Conservation (phyloP, 2,329 filamentous ascomycete genomes). For the Geosmithia morbida region DNA sequence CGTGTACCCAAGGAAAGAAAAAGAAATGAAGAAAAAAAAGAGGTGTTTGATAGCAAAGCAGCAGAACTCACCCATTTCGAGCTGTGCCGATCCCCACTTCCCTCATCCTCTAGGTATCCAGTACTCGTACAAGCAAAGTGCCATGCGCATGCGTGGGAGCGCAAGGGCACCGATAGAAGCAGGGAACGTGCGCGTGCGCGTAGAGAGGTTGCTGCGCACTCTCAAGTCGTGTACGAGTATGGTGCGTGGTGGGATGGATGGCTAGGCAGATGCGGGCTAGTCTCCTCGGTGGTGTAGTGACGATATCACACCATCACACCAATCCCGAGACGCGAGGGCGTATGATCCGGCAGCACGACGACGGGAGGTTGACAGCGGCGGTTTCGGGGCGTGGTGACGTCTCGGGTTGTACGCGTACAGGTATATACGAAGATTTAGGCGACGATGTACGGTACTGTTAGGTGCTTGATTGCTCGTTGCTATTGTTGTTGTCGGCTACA, state of each 20-base stretch:
- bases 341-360: background rate
- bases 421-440: no score
- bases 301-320: background rate
- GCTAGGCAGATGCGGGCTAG: background rate
- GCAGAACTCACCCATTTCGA: conserved; percentile 11
- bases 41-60: no score
- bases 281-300: background rate
- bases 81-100: background rate
- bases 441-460: no score
- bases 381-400: background rate
- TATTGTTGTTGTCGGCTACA: no score
- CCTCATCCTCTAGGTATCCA: background rate
- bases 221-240: background rate
- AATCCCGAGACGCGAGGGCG: background rate
- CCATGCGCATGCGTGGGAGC: background rate
- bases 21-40: no score
- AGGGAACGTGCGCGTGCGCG: no score
- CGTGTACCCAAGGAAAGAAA: no score
- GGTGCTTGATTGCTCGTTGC: no score
- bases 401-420: background rate
- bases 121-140: background rate
- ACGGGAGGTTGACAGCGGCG: no score
- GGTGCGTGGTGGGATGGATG: background rate
- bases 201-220: background rate
- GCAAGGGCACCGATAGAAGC: background rate